Base-by-base conservation (phyloP, 1,284 basidiomycete species). In the Sutorius eximius region DNA sequence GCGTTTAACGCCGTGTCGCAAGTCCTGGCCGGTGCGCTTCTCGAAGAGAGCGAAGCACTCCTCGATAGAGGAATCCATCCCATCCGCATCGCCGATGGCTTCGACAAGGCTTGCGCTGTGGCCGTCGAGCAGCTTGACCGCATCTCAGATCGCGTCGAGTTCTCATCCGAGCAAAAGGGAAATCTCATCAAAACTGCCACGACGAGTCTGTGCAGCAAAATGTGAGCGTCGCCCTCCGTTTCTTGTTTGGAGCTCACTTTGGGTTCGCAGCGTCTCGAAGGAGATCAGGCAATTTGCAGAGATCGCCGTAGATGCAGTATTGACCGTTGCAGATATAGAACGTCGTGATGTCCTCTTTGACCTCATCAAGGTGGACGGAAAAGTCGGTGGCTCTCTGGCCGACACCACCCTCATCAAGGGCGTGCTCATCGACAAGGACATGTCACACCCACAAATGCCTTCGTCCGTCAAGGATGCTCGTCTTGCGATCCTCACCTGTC, bases 391-490 rank as follows among this genome's bases (percentile, higher is more conserved):
- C 43, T 93, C 93, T 10, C 84, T 99, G 45, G 93, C 93, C 33
- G 97, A 99, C 75, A 98, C 93, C 9, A 82, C 83, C 32, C 83
- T 97, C 62, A 95, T 97, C 72, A 89, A 91, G 65, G 95, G 96
- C 65, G 96, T 99, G 41, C 90, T 99, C 61, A 85, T 99, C 71
- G 95, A 99, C 86, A 98, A 99, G 77, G 95, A 99, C 77, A 95
- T 99, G 88, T 98, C 95, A 22, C 96, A 99, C 70, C 92, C 96
- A 10, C 95, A 98, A 75, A 99, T 99, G 96, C 96, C 96, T 11
- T 85, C 84, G 56, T 81, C 78, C 44, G 87, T 99, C 61, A 82
- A 80, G 62, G 91, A 99, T 71, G 96, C 97, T 57, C 88, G 88
- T 62, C 82, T 99, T 57, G 96, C 96, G 53, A 99, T 99, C 70